Base-by-base conservation (phyloP, 371 early-diverging fungal species). In the Mortierella sp. region DNA sequence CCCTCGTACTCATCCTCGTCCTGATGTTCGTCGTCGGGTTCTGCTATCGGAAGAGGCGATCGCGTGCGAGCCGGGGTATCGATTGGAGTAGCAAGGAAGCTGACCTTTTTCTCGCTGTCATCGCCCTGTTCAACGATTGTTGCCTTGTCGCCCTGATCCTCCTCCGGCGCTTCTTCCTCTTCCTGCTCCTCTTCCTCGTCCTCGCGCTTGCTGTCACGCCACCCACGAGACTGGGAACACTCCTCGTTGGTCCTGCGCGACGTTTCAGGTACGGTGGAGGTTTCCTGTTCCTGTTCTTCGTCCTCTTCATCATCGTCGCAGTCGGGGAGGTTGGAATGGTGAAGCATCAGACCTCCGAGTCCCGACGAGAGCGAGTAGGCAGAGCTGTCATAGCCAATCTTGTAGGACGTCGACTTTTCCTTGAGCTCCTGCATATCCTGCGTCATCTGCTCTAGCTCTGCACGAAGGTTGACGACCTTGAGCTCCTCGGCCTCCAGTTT, bases 331-430 rank as follows among this genome's bases (percentile, higher is more conserved):
- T 71, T 78, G 10, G 83, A 83, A 53, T 72, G 78, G 45, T 83
- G 79, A 9, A 78, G 67, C 83, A 83, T 78, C 48, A 83, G 37
- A 19, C 77, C 77, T 14, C 65, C 64, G 13, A 80, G 66, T 24
- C 77, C 81, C n/a, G 68, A 71, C 1, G 83, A 68, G 11, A 83
- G 71, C 10, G 79, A 83, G 40, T 78, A 83, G n/a, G 71, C 70
- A 2, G 76, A 75, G 55, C 67, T 74, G 68, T 83, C 76, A 41
- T 83, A 83, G 16, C 76, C 79, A 45, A 83, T 83, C 70, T 66
- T 74, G 73, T 83, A 83, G 0, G 75, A 52, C 16, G 64, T 31
- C 14, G 29, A 34, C 39, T 74, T 73, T 37, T 68, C 71, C 65
- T 70, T 70, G 8, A 74, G 50, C 13, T 64, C 61, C 34, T 77